Conservation (phyloP, 257 asterid species). For the Ajuga chamaepitys region DNA sequence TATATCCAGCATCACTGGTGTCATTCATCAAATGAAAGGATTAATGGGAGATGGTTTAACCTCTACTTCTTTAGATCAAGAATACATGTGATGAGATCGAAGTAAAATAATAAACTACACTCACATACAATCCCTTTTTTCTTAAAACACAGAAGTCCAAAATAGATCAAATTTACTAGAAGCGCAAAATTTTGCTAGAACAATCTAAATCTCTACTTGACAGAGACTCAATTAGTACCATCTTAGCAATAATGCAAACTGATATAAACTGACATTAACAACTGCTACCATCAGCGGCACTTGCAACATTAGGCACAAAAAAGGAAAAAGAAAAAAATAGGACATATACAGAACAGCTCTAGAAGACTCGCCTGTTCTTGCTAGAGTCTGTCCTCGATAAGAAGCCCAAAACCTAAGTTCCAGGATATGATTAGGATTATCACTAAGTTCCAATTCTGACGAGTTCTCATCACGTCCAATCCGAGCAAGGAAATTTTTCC, state of each 20-base stretch:
- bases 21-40: not conserved
- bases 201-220: not conserved
- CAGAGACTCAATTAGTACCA: not conserved
- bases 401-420: constrained; percentile 99
- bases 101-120: not conserved
- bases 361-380: constrained; percentile 67
- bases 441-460: constrained; percentile 67
- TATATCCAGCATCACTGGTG: not conserved
- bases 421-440: constrained; percentile 77
- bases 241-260: not conserved
- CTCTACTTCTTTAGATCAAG: not conserved
- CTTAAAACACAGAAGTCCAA: not conserved
- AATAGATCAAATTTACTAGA: not conserved
- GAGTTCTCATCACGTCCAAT: constrained; percentile 85
- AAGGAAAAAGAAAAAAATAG: not conserved
- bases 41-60: not conserved
- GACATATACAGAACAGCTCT: not conserved
- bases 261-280: not conserved
- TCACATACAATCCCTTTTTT: not conserved
- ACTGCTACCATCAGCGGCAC: not conserved
- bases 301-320: constrained; percentile 1
- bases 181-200: not conserved
- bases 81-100: not conserved
- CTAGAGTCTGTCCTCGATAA: constrained; percentile 94
- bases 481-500: constrained; percentile 93